phyloP scores from a whole-genome alignment of 768 basidiomycete genomes.

The Terana coerulea region DNA sequence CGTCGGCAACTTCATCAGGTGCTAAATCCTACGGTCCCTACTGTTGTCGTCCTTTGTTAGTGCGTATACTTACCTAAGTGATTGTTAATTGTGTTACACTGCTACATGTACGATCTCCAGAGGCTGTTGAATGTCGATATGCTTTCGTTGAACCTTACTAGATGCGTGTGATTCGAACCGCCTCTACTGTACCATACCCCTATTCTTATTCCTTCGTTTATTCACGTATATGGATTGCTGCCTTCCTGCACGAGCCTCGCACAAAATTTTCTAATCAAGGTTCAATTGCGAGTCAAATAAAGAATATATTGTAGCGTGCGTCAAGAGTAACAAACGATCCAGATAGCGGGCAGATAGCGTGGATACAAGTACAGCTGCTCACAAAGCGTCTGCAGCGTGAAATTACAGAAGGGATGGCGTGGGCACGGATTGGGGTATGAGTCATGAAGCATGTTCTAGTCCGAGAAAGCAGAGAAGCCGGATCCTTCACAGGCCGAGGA shows the following conservation, averaged over 20 bases:
- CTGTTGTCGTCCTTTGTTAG: neutral
- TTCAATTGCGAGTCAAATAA: no score
- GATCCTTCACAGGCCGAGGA: conserved; percentile 20
- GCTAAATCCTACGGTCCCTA: conserved; percentile 14
- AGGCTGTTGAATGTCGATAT: neutral
- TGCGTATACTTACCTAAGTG: neutral
- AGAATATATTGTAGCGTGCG: neutral
- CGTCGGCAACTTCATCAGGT: conserved; percentile 84
- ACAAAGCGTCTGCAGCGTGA: neutral
- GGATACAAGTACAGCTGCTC: no score
- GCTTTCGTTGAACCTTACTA: neutral
- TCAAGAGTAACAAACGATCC: neutral
- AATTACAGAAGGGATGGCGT: neutral
- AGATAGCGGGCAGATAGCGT: no score
- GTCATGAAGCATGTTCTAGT: conserved; percentile 1
- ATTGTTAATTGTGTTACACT: neutral
- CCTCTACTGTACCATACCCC: conserved; percentile 1
- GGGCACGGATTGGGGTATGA: no score
- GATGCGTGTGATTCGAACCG: neutral
- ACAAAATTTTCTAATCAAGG: no score
- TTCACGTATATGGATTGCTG: neutral
- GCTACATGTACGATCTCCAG: neutral
- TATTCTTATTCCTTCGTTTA: neutral
- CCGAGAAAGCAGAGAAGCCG: neutral
- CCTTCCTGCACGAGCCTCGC: no score